phyloP scores from a whole-genome alignment of 2,329 filamentous ascomycete genomes.

The Ustilaginoidea virens region DNA sequence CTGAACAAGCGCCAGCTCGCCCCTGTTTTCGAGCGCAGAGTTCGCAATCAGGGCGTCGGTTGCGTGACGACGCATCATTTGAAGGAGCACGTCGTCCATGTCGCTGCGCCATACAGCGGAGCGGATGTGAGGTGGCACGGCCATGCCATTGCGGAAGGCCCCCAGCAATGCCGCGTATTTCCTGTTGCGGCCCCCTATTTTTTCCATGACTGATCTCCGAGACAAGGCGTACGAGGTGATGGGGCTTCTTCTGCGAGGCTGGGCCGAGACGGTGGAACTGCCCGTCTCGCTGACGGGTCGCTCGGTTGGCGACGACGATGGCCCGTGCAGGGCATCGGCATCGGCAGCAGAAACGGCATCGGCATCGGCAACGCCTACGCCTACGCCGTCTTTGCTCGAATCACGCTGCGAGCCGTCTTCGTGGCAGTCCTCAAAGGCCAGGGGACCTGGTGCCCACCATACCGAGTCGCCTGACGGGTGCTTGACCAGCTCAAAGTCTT shows the following conservation, averaged over 20 bases:
- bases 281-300: neutral
- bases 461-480: conserved; percentile 36
- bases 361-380: no score
- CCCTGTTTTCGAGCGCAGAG: conserved; percentile 4
- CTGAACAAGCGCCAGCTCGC: conserved; percentile 21
- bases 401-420: no score
- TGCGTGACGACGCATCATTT: conserved; percentile 31
- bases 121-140: conserved; percentile 4
- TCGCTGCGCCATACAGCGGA: conserved; percentile 25
- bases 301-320: neutral
- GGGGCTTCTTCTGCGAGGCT: conserved; percentile 6
- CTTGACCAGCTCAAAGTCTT: conserved; percentile 39
- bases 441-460: conserved; percentile 40
- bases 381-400: no score
- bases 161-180: conserved; percentile 8
- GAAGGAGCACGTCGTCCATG: conserved; percentile 38
- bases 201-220: conserved; percentile 15
- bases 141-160: conserved; percentile 13
- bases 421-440: conserved; percentile 18
- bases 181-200: conserved; percentile 7
- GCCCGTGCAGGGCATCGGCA: neutral
- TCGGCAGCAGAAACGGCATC: neutral
- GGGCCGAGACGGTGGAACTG: neutral
- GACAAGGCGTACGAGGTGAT: conserved; percentile 14
- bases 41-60: conserved; percentile 25